Evolutionary conservation across 331 rosid genomes (phyloP), one percentile per base, ranked within the genome.

Genomic region (Prunus yedoensis): DNA sequence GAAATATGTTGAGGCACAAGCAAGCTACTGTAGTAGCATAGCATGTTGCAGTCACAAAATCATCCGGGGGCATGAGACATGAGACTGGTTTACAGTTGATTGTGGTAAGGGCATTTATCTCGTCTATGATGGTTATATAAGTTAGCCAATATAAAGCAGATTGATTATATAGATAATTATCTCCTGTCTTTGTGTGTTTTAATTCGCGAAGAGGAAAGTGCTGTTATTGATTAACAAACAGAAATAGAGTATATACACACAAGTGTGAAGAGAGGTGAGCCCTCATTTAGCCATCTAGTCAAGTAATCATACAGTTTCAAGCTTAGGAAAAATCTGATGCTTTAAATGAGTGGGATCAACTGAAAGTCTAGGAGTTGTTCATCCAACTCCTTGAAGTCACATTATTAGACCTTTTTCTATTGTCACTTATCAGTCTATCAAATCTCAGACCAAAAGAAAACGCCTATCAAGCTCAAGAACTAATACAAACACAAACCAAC

Each of bases 381-480:
- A 61, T 73, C 69, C 77, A 59, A 27, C 77, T 27, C 68, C 47
- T 63, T 25, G 1, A 43, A 61, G 69, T 74, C 21, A 1, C 45
- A 17, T 74, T 74, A 60, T 74, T 28, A 17, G 28, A 15, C 49
- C 15, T 17, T 30, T 43, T 8, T 60, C 58, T 17, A 12, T 14
- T 27, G 4, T 6, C 67, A 17, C 47, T 73, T 17, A 45, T 45
- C 68, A 43, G 68, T 73, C 43, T 28, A 61, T 61, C 45, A 35
- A 53, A 63, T 17, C 25, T 18, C 15, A 4, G 27, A 20, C 16
- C 68, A 17, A 63, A 63, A 8, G 1, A 63, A 8, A 63, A n/a
- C 10, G 20, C 17, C 63, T 53, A 52, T 4, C 32, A 52, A 70
- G 50, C 70, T 74, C 47, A 46, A 74, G 15, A 74, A 18, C 47